Conservation (phyloP, 257 asterid genomes). For the Lithospermum erythrorhizon region DNA sequence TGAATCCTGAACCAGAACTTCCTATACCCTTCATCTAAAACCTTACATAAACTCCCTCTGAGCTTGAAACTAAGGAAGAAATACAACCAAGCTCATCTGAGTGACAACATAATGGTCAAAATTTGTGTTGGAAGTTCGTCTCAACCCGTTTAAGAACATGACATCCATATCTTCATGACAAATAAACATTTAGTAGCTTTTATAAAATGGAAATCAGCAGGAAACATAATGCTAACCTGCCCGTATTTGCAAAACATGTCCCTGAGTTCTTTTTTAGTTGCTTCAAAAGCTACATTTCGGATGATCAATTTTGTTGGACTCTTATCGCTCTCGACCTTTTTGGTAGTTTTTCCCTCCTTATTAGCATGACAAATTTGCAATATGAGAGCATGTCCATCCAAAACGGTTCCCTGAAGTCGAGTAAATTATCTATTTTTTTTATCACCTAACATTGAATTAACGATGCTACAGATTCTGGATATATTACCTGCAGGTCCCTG, state of each 20-base stretch:
- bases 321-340: conserved; percentile 36
- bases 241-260: conserved; percentile 77
- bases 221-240: conserved; percentile 41
- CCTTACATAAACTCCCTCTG: too few species aligned
- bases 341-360: conserved; percentile 37
- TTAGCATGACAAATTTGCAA: conserved; percentile 75
- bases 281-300: conserved; percentile 94
- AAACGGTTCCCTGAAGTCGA: conserved; percentile 59
- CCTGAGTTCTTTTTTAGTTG: conserved; percentile 82
- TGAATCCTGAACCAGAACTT: too few species aligned
- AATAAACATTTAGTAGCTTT: background rate
- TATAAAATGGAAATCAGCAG: background rate
- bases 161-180: background rate
- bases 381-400: conserved; percentile 92
- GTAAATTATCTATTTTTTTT: conserved; percentile 11
- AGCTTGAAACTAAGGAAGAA: too few species aligned
- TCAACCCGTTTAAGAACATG: too few species aligned
- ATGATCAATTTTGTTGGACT: conserved; percentile 88
- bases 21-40: too few species aligned
- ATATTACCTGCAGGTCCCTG: conserved; percentile 64
- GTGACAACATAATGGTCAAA: too few species aligned
- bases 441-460: background rate
- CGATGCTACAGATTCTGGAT: background rate
- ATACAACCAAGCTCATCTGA: too few species aligned
- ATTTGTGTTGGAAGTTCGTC: too few species aligned